Base-by-base conservation (phyloP, 371 early-diverging fungal genomes). In the Apophysomyces elegans region DNA sequence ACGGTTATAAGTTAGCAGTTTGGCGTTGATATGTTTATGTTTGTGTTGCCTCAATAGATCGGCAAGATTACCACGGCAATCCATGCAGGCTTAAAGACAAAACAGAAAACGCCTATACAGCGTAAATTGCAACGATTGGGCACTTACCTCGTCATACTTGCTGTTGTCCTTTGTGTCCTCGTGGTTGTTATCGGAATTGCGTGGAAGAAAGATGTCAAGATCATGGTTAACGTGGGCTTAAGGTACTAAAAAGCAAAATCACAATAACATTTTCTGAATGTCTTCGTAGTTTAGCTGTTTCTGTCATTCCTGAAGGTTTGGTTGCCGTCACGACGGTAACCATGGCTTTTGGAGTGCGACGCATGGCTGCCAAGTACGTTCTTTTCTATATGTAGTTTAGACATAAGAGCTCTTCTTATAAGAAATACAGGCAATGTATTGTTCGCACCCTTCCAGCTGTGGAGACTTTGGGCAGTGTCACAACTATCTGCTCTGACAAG, bases 281-380 rank as follows among this genome's bases (percentile, higher is more conserved):
- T 47, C 38, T 16, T 50, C 43, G 37, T 59, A 80, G 81, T 70
- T 65, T 80, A 65, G 96, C 93, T 12, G 95, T 99, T 41, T 92
- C 96, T 35, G 93, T 96, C 45, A 95, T 99, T 67, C 99, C 99
- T 37, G 97, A 97, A 80, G 99, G 98, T 69, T 81, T 97, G 12
- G 91, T 96, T 37, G 95, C 96, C 18, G 95, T 96, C 12, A 85
- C 91, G n/a, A 92, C 93, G 0, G 86, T 98, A 37, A 94, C 97
- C 11, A 96, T 98, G 96, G 96, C 96, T 5, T 68, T 95, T 11
- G 96, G 96, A 68, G 98, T 97, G 12, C 78, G 86, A 21, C 84
- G 95, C 21, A 93, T 99, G 95, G 95, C 96, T 56, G 81, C 84
- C 57, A 86, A 88, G 76, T 89, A 91, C 65, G 94, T 60, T 16